These are phyloP conservation scores for Phytophthora sp. DNA, from an alignment of 352 stramenopile species.

Conservation along the genomic window DNA sequence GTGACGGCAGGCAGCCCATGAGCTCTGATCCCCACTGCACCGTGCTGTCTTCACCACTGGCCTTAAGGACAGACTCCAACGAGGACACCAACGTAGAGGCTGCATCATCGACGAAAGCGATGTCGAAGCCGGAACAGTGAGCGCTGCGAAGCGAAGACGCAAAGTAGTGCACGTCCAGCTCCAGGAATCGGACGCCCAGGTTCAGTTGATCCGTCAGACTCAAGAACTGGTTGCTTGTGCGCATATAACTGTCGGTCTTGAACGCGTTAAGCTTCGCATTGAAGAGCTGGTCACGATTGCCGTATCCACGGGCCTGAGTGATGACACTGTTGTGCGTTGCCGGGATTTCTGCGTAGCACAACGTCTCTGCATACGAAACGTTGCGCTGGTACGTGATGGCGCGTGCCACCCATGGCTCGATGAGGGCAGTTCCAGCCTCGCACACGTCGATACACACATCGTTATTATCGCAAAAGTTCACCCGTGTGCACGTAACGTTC, in stretches of 20 bases:
- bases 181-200: slow-evolving; percentile 70
- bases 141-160: slow-evolving; percentile 55
- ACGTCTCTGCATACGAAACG: slow-evolving; percentile 58
- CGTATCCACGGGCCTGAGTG: slow-evolving; percentile 62
- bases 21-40: slow-evolving; percentile 57
- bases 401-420: slow-evolving; percentile 67
- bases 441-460: slow-evolving; percentile 70
- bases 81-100: slow-evolving; percentile 38
- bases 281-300: slow-evolving; percentile 74
- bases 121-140: slow-evolving; percentile 65
- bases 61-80: slow-evolving; percentile 43
- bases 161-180: slow-evolving; percentile 85
- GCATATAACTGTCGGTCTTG: slow-evolving; percentile 54
- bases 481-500: slow-evolving; percentile 55
- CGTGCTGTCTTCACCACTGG: slow-evolving; percentile 31
- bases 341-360: slow-evolving; percentile 72
- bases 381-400: slow-evolving; percentile 76
- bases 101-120: slow-evolving; percentile 60
- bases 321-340: slow-evolving; percentile 82
- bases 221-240: slow-evolving; percentile 77
- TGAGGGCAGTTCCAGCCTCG: slow-evolving; percentile 52
- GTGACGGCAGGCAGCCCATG: slow-evolving; percentile 72
- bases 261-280: slow-evolving; percentile 56
- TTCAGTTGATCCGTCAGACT: slow-evolving; percentile 77
- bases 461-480: slow-evolving; percentile 58